phyloP scores from a whole-genome alignment of 106 monocot genomes.

The Dioscorea alata region DNA sequence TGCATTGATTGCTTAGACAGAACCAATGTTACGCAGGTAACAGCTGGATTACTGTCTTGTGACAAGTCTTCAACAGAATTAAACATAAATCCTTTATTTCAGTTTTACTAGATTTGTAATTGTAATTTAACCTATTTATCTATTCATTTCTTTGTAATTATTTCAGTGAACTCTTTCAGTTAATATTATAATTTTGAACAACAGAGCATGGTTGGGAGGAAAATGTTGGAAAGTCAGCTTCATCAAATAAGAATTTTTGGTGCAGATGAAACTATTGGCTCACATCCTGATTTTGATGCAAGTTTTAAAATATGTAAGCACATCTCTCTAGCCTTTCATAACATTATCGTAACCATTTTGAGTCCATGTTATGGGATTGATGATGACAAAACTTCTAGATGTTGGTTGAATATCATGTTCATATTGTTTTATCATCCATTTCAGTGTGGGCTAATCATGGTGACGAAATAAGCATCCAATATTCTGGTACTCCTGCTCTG shows the following conservation, averaged over 20 bases:
- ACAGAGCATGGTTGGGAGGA: slow-evolving; percentile 95
- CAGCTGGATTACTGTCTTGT: too few species aligned
- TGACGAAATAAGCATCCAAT: slow-evolving; percentile 97
- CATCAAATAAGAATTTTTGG: slow-evolving; percentile 42
- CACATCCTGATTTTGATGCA: slow-evolving; percentile 65
- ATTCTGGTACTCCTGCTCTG: slow-evolving; percentile 92
- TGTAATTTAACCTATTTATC: too few species aligned
- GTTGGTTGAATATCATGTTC: too few species aligned
- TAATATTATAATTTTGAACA: not conserved
- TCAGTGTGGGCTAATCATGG: slow-evolving; percentile 99
- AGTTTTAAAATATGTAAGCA: slow-evolving; percentile 83
- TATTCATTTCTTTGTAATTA: too few species aligned
- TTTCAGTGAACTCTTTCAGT: too few species aligned
- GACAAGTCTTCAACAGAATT: too few species aligned
- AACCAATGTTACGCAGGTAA: slow-evolving; percentile 99
- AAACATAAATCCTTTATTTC: too few species aligned
- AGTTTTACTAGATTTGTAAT: too few species aligned
- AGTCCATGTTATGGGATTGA: too few species aligned
- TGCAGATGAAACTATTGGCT: slow-evolving; percentile 43
- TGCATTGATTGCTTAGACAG: slow-evolving; percentile 97
- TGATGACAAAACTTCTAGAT: too few species aligned
- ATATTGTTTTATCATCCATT: slow-evolving; percentile 2
- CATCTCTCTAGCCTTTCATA: not conserved
- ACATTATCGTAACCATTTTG: too few species aligned
- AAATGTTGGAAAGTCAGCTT: slow-evolving; percentile 82